Base-by-base conservation (phyloP, 2,329 filamentous ascomycete species). In the Aphanoascus verrucosus region DNA sequence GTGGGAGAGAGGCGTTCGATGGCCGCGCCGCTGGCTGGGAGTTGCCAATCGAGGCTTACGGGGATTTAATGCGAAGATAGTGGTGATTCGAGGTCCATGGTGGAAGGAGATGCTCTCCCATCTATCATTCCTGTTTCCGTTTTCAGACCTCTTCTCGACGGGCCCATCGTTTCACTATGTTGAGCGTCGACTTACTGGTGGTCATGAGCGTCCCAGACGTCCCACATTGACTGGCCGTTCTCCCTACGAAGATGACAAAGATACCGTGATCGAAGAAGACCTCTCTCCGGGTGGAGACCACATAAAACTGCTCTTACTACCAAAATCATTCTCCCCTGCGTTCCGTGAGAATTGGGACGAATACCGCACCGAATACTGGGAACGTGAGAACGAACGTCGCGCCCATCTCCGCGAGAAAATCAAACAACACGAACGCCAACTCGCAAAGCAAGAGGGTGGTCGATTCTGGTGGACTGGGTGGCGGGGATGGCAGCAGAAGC, bases 341-440 rank as follows among this genome's bases (percentile, higher is more conserved):
- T 98, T 98, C 64, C 80, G 93, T 17, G 90, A 97, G 67, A 94
- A 95, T 59, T 98, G 93, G 93, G 93, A 98, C 65, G 77, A 91
- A 14, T 98, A 94, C 69, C 80, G 93, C 51, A 83, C 85, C 34
- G 90, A 96, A 56, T 98, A 96, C 70, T 98, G 93, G 93, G 91
- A 96, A 62, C 84, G 84, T 57, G 93, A 98, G 68, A 98, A 98
- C 65, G 88, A 94, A 67, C 83, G 91, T 1, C 82, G 93, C 11
- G 80, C 84, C 2, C 72, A 86, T 54, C 74, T 96, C 20, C 79
- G 88, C 19, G 72, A 77, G 42, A 86, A 86, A 64, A 73, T 95
- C 48, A 80, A 82, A 57, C 78, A 82, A 49, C 78, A 80, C 32
- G 83, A 90, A 61, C 77, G 78, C 15, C 81, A 84, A 56, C 53